Conservation (phyloP, 306 rosid genomes). For the Castanopsis chinensis region DNA sequence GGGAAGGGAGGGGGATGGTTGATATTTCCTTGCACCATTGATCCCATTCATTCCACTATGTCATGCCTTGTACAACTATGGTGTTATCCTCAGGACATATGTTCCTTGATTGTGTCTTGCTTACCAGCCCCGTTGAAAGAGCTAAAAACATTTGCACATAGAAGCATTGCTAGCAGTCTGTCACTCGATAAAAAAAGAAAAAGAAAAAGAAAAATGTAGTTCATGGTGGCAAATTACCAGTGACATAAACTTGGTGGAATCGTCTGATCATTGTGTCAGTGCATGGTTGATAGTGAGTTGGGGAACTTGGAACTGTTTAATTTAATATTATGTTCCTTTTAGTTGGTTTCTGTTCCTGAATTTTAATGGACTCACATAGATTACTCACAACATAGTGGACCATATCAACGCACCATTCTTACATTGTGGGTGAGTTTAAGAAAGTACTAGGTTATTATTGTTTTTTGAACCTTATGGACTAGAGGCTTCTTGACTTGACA, state of each 20-base stretch:
- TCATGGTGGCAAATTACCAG: background rate
- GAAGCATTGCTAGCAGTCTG: background rate
- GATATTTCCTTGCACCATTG: background rate
- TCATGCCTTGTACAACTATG: background rate
- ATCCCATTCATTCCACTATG: background rate
- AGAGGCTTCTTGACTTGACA: background rate
- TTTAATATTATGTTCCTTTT: background rate
- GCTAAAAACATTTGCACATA: background rate
- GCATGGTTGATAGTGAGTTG: background rate
- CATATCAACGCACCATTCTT: background rate
- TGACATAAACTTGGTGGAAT: background rate
- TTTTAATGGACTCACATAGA: background rate
- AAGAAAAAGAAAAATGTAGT: background rate
- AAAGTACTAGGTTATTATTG: background rate
- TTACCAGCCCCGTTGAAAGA: background rate
- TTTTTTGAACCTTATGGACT: background rate
- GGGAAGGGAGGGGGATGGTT: background rate
- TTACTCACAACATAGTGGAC: background rate
- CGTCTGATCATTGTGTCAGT: background rate
- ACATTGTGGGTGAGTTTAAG: background rate
- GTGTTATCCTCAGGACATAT: background rate
- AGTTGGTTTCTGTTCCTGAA: background rate
- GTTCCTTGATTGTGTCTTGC: background rate
- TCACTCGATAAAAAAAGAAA: background rate
- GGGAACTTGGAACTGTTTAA: background rate